Conservation (phyloP, 441 rosid genomes). For the Macaranga tanarius region DNA sequence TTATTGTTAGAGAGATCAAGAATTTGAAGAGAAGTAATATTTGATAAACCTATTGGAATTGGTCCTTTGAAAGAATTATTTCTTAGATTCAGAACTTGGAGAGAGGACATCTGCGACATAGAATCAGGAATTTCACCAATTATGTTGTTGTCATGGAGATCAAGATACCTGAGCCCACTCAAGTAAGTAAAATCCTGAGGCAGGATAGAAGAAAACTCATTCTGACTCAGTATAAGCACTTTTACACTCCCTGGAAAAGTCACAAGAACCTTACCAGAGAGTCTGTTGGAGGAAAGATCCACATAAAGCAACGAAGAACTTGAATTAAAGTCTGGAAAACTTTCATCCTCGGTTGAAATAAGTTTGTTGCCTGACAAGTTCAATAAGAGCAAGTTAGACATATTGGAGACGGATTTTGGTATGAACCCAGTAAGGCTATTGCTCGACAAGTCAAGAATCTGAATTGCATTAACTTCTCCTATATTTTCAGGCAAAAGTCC, state of each 20-base stretch:
- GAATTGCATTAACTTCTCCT: no score
- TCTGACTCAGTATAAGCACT: constrained; percentile 27
- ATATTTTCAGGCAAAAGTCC: no score
- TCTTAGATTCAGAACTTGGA: constrained; percentile 38
- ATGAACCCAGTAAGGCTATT: constrained; percentile 19
- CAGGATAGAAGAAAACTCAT: constrained; percentile 30
- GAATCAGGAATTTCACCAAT: constrained; percentile 32
- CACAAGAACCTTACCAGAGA: constrained; percentile 36
- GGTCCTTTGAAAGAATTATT: constrained; percentile 34
- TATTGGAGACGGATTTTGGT: constrained; percentile 34
- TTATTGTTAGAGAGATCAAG: constrained; percentile 40
- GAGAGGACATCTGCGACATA: constrained; percentile 25
- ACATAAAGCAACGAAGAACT: neutral
- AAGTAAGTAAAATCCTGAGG: constrained; percentile 25
- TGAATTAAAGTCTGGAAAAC: constrained; percentile 28
- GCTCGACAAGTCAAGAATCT: no score
- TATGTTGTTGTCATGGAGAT: constrained; percentile 43
- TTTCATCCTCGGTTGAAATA: constrained; percentile 21
- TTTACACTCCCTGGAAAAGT: constrained; percentile 13
- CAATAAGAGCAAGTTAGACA: constrained; percentile 2
- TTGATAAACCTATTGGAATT: constrained; percentile 25
- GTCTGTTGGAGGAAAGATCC: constrained; percentile 28
- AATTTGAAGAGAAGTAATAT: constrained; percentile 29
- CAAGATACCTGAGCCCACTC: constrained; percentile 32
- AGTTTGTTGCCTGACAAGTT: constrained; percentile 34